Percentiles rank a stretch among this genome's conserved stretches.
phyloP scores from a whole-genome alignment of 768 basidiomycete species.

The Termitomyces sp. region DNA sequence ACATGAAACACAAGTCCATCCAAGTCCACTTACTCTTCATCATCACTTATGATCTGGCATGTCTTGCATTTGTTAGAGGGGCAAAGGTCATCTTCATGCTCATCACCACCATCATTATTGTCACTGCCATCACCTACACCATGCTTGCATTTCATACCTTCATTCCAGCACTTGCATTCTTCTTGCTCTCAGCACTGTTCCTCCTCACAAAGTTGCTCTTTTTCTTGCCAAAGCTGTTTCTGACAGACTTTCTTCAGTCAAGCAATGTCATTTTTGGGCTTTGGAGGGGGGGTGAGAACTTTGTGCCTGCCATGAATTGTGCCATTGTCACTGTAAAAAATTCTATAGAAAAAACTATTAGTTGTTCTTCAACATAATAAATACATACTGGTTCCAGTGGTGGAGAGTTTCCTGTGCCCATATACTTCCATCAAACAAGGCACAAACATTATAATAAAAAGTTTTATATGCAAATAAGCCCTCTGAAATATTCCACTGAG shows the following conservation, averaged over 20 bases:
- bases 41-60: neutral
- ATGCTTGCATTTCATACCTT: neutral
- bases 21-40: neutral
- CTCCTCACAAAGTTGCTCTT: neutral
- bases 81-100: neutral
- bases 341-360: neutral
- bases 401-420: neutral
- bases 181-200: neutral
- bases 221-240: neutral
- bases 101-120: neutral
- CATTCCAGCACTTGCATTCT: neutral
- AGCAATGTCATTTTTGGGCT: neutral
- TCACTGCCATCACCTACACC: neutral
- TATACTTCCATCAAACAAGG: neutral
- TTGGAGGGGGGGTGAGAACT: neutral
- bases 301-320: neutral
- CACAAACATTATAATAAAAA: neutral
- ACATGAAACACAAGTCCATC: neutral
- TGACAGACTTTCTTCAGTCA: neutral
- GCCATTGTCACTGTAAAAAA: neutral
- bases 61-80: neutral
- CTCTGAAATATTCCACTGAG: neutral
- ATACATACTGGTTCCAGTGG: neutral
- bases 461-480: neutral
- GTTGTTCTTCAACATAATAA: neutral